These are phyloP conservation scores for Fusarium austroafricanum DNA, from an alignment of 2,329 filamentous ascomycete genomes.

Conservation along the genomic window DNA sequence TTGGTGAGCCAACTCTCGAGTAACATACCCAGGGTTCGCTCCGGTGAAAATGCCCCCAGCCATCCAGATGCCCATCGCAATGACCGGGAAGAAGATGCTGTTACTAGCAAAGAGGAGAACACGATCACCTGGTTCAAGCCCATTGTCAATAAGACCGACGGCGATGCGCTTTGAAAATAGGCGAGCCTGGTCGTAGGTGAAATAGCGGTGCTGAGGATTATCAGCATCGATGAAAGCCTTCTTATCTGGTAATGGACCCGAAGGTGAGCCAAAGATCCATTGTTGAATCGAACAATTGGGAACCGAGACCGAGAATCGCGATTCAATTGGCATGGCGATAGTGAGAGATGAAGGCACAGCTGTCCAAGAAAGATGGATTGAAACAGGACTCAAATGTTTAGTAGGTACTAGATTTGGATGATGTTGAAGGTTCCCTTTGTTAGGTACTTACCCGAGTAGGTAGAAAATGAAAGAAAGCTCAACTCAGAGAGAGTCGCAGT, in stretches of 20 bases:
- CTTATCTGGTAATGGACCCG: conserved; percentile 56
- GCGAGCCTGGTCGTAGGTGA: conserved; percentile 74
- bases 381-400: background rate
- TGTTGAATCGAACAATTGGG: conserved; percentile 64
- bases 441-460: background rate
- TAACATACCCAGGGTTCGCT: conserved; percentile 75
- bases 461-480: background rate
- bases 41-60: conserved; percentile 83
- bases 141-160: conserved; percentile 71
- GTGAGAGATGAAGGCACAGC: background rate
- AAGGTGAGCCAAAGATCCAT: conserved; percentile 66
- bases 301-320: conserved; percentile 59
- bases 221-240: conserved; percentile 72
- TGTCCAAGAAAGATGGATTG: background rate
- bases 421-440: background rate
- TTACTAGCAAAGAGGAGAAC: conserved; percentile 81
- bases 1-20: conserved; percentile 80
- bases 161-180: conserved; percentile 79
- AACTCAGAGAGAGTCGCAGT: conserved; percentile 7
- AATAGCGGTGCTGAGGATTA: conserved; percentile 72
- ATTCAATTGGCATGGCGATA: conserved; percentile 59
- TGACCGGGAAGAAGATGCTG: conserved; percentile 76
- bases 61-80: conserved; percentile 80
- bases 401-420: background rate
- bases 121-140: conserved; percentile 74